These are phyloP conservation scores for Hordeum marinum DNA, from an alignment of 176 grass and related monocot species.

Conservation along the genomic window DNA sequence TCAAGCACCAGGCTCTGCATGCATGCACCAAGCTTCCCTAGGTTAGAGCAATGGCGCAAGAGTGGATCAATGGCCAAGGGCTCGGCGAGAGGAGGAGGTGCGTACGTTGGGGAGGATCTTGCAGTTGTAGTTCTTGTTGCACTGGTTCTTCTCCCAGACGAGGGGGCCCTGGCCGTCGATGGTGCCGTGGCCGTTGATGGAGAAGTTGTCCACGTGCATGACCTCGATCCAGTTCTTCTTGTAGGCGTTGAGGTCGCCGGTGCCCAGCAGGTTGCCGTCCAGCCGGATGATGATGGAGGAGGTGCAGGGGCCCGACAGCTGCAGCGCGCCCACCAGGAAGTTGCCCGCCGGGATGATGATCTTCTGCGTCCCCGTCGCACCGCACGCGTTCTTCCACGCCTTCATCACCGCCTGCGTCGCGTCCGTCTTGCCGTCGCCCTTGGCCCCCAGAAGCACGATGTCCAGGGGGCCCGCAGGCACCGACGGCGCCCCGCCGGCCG, in stretches of 20 bases:
- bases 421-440: constrained; percentile 49
- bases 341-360: constrained; percentile 44
- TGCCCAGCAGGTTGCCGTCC: constrained; percentile 52
- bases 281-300: constrained; percentile 42
- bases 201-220: constrained; percentile 22
- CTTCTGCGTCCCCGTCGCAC: constrained; percentile 17
- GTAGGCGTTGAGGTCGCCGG: constrained; percentile 43
- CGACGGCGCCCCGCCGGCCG: background rate
- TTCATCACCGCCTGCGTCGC: constrained; percentile 41
- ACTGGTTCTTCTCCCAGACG: constrained; percentile 52
- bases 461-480: constrained; percentile 10
- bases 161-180: constrained; percentile 55
- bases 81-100: background rate
- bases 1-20: constrained; percentile 58
- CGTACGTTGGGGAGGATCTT: constrained; percentile 48
- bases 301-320: constrained; percentile 55
- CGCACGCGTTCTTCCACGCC: constrained; percentile 60
- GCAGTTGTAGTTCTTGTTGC: constrained; percentile 47
- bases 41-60: too few species aligned
- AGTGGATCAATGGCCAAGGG: too few species aligned
- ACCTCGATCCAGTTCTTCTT: constrained; percentile 60
- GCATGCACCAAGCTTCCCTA: too few species aligned
- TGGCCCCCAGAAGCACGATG: constrained; percentile 47
- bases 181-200: constrained; percentile 43
- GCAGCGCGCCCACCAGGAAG: constrained; percentile 31